Evolutionary conservation across 331 rosid species (phyloP).

Genomic region (Acacia pycnantha): DNA sequence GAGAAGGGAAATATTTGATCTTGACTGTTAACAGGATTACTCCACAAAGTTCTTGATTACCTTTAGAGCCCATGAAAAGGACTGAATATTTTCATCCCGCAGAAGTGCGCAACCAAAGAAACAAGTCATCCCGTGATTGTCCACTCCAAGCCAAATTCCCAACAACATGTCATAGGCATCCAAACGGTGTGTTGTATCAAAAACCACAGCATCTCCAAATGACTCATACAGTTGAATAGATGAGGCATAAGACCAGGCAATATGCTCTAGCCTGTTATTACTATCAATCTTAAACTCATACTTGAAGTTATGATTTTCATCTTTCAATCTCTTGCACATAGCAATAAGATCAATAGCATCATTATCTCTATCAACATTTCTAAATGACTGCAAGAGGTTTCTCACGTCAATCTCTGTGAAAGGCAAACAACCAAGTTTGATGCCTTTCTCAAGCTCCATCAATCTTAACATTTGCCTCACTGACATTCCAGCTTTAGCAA

Average conservation of each 20-base stretch:
- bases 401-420: constrained; percentile 84
- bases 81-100: constrained; percentile 63
- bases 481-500: constrained; percentile 93
- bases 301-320: constrained; percentile 68
- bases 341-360: constrained; percentile 83
- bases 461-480: constrained; percentile 87
- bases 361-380: constrained; percentile 71
- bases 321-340: constrained; percentile 85
- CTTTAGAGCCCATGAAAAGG: constrained; percentile 84
- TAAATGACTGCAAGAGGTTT: constrained; percentile 74
- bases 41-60: constrained; percentile 46
- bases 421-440: constrained; percentile 81
- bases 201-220: constrained; percentile 80
- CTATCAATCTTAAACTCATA: constrained; percentile 79
- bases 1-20: constrained; percentile 14
- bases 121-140: constrained; percentile 81
- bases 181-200: constrained; percentile 72
- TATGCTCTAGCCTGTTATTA: constrained; percentile 74
- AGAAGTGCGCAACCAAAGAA: constrained; percentile 75
- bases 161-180: constrained; percentile 81
- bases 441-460: constrained; percentile 86
- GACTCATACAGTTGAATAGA: constrained; percentile 59
- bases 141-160: constrained; percentile 91
- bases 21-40: constrained; percentile 16
- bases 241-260: constrained; percentile 77